Percentiles rank a stretch among this genome's conserved stretches.
These are phyloP conservation scores for Vitis rupestris DNA, from an alignment of 164 flowering plant genomes.

Conservation along the genomic window DNA sequence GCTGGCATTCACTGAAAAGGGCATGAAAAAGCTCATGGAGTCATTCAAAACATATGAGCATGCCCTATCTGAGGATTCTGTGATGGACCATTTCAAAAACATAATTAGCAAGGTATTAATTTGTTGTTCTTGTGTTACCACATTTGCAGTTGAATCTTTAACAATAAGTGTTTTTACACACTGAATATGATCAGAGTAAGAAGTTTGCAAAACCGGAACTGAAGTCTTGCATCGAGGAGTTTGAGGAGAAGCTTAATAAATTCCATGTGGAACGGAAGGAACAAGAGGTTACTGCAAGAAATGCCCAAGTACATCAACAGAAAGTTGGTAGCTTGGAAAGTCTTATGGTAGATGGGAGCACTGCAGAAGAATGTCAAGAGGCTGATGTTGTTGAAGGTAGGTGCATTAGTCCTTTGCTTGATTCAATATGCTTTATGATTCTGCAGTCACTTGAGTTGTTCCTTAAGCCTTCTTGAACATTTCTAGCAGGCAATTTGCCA, in stretches of 20 bases:
- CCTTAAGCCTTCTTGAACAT: neutral
- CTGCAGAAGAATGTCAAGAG: conserved; percentile 39
- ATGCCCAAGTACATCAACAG: conserved; percentile 79
- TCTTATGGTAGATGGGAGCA: conserved; percentile 19
- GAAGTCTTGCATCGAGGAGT: conserved; percentile 80
- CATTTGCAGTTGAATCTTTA: neutral
- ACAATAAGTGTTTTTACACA: conserved; percentile 7
- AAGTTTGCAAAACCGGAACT: conserved; percentile 95
- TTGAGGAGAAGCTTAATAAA: conserved; percentile 86
- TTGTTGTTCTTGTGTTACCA: neutral
- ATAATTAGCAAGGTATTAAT: conserved; percentile 79
- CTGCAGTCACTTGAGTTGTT: conserved; percentile 1
- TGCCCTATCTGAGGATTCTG: conserved; percentile 70
- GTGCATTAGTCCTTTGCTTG: conserved; percentile 1
- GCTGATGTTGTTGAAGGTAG: conserved; percentile 50
- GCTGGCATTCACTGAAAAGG: conserved; percentile 89
- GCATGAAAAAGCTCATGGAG: conserved; percentile 86
- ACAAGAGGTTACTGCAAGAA: conserved; percentile 79
- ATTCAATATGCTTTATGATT: conserved; percentile 3
- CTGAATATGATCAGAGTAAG: conserved; percentile 52
- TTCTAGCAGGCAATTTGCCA: neutral
- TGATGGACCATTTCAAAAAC: conserved; percentile 76
- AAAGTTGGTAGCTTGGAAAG: conserved; percentile 44
- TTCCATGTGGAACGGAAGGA: conserved; percentile 82
- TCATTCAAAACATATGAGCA: conserved; percentile 83